Evolutionary conservation across 192 early-diverging fungal species (phyloP).

Genomic region (Jimgerdemannia flammicorona): DNA sequence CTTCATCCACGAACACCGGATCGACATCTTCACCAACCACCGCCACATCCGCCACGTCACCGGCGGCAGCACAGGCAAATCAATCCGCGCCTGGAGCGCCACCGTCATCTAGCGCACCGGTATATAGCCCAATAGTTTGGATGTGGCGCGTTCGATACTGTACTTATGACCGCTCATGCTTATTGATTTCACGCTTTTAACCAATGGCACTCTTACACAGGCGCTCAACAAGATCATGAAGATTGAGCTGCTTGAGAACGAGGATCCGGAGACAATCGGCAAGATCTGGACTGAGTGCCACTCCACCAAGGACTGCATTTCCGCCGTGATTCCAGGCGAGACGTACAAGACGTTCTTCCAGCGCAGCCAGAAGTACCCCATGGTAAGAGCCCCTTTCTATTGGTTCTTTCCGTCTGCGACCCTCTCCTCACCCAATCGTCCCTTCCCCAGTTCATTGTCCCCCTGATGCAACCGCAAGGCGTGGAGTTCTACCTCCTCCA

Average conservation of each 20-base stretch:
- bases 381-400: conserved; percentile 21
- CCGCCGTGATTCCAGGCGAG: conserved; percentile 27
- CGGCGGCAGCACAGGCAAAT: conserved; percentile 8
- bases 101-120: conserved; percentile 29
- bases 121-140: conserved; percentile 6
- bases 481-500: conserved; percentile 88
- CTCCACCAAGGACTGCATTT: conserved; percentile 31
- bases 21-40: conserved; percentile 4
- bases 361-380: conserved; percentile 31
- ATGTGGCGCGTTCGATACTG: background rate
- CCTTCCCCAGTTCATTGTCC: conserved; percentile 72
- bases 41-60: conserved; percentile 6
- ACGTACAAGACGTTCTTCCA: conserved; percentile 25
- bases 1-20: conserved; percentile 4
- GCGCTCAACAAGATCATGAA: conserved; percentile 34
- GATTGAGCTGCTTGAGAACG: conserved; percentile 32
- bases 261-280: conserved; percentile 19
- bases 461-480: conserved; percentile 73
- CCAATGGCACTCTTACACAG: conserved; percentile 3
- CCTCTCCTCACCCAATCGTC: background rate
- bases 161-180: background rate
- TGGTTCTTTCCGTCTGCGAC: background rate
- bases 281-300: conserved; percentile 37
- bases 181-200: no score
- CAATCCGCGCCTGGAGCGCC: background rate